Percentiles rank a stretch among this genome's conserved stretches.
These are phyloP conservation scores for Berberis vulgaris DNA, from an alignment of 164 flowering plant genomes.

Conservation along the genomic window DNA sequence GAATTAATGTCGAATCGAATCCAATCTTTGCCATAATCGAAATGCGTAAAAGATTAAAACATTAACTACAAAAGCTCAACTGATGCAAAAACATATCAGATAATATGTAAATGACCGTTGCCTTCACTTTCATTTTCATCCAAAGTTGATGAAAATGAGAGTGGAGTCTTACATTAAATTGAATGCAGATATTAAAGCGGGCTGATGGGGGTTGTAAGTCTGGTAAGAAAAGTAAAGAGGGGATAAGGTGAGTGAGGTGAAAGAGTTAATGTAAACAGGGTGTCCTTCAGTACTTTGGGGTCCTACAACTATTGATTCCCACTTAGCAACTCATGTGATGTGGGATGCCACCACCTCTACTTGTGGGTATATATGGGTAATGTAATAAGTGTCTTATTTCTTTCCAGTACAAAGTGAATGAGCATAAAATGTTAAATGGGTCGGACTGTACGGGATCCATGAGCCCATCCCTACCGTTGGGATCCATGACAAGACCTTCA, in stretches of 20 bases:
- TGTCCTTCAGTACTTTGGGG: neutral
- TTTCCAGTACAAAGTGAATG: neutral
- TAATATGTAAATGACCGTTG: no score
- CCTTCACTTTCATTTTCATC: no score
- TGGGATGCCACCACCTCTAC: slow-evolving; percentile 1
- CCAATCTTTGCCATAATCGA: no score
- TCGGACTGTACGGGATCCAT: neutral
- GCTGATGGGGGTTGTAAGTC: neutral
- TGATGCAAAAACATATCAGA: no score
- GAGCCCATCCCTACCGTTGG: no score
- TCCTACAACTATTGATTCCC: neutral
- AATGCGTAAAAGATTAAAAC: no score
- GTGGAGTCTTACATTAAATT: neutral
- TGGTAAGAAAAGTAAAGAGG: slow-evolving; percentile 8
- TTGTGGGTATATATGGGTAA: neutral
- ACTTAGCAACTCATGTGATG: neutral
- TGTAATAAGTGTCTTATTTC: neutral
- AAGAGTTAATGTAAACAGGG: slow-evolving; percentile 1
- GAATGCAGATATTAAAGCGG: slow-evolving; percentile 1
- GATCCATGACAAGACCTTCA: no score
- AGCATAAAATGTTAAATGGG: neutral
- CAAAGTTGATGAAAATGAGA: no score
- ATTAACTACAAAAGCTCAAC: no score
- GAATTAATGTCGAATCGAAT: no score
- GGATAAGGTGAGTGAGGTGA: slow-evolving; percentile 2